phyloP scores from a whole-genome alignment of 23 red algal species.

The Gracilaria domingensis region DNA sequence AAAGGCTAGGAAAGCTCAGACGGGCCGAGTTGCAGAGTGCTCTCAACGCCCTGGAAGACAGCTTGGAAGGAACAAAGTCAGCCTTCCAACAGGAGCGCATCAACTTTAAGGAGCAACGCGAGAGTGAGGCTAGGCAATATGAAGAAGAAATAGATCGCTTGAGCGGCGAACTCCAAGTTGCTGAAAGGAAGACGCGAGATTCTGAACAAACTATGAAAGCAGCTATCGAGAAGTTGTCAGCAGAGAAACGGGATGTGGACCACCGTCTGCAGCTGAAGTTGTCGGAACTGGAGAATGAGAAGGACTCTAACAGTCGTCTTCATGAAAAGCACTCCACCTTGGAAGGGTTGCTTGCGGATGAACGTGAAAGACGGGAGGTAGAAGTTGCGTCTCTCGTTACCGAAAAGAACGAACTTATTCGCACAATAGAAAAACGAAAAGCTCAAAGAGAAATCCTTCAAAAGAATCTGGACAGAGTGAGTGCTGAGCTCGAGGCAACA shows the following conservation, averaged over 20 bases:
- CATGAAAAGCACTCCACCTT: not conserved
- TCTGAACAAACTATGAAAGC: conserved; percentile 35
- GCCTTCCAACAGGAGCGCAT: conserved; percentile 14
- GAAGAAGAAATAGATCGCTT: conserved; percentile 62
- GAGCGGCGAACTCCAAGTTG: conserved; percentile 22
- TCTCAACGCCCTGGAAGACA: not conserved
- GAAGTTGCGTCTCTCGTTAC: conserved; percentile 9
- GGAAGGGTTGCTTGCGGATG: not conserved
- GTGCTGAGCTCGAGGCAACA: not conserved
- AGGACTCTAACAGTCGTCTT: not conserved
- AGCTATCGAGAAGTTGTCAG: not conserved
- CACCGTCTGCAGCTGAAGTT: not conserved
- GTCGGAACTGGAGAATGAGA: not conserved
- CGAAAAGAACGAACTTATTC: conserved; percentile 24
- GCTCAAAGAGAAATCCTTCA: conserved; percentile 28
- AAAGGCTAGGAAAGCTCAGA: not conserved
- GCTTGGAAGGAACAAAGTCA: not conserved
- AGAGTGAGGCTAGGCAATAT: conserved; percentile 29
- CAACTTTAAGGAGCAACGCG: conserved; percentile 9
- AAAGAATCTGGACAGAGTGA: not conserved
- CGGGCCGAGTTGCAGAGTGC: conserved; percentile 4
- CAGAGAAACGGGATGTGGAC: conserved; percentile 5
- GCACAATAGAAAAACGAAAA: conserved; percentile 1
- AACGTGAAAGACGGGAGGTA: not conserved
- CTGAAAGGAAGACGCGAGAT: conserved; percentile 34